Conservation (phyloP, 495 filamentous ascomycete genomes). For the Parmelia sp. region DNA sequence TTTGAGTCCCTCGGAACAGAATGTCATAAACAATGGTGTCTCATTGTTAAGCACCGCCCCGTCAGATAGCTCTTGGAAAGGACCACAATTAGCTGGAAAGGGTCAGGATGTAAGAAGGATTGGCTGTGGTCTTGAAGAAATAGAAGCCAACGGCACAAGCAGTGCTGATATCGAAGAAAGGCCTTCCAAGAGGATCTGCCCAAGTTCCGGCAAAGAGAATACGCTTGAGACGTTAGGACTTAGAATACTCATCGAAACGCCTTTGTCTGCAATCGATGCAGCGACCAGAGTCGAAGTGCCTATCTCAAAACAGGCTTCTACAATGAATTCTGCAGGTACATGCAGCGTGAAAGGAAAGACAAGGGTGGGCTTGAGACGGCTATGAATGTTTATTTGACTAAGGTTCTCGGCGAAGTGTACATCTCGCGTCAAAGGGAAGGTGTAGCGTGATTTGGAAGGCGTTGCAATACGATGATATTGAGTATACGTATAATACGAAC, state of each 20-base stretch:
- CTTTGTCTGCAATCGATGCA: not conserved
- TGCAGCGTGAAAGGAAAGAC: conserved; percentile 10
- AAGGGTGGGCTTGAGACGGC: conserved; percentile 11
- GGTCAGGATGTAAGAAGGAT: conserved; percentile 28
- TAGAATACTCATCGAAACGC: not conserved
- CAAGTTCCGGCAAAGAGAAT: conserved; percentile 33
- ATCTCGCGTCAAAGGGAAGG: not conserved
- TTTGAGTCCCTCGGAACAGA: conserved; percentile 38
- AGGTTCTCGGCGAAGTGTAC: not conserved
- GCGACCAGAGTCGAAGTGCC: not conserved
- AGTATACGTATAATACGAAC: not conserved
- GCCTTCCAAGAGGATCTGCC: conserved; percentile 24
- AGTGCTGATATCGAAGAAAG: conserved; percentile 20
- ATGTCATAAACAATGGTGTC: conserved; percentile 36
- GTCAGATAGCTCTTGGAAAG: conserved; percentile 29
- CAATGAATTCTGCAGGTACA: conserved; percentile 20
- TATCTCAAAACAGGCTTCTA: not conserved
- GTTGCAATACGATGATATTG: conserved; percentile 1
- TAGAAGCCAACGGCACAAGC: conserved; percentile 12
- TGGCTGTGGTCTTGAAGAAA: conserved; percentile 18
- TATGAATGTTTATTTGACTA: not conserved
- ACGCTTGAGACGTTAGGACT: not conserved
- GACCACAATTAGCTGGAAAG: conserved; percentile 30
- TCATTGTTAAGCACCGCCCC: conserved; percentile 21
- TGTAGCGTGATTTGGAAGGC: conserved; percentile 2